Evolutionary conservation across 768 basidiomycete genomes (phyloP), one percentile per base, ranked within the genome.

Genomic region (Leccinum uliginosum): DNA sequence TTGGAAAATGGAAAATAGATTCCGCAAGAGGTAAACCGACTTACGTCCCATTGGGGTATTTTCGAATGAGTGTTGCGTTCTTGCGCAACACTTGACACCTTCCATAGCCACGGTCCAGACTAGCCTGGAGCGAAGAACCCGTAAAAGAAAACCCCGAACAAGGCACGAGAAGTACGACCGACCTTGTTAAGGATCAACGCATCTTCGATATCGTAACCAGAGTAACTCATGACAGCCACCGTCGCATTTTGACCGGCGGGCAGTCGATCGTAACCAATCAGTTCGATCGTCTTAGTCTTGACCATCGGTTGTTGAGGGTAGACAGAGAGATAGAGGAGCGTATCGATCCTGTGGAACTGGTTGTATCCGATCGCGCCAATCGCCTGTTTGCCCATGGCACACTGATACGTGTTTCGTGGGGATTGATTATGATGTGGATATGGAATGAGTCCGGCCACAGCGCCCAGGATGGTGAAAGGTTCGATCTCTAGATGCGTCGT

Each of bases 301-400:
- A 98, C 95, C 96, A 99, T 97, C 3, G 97, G 97, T 65, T 98
- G 93, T 68, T 99, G 97, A 23, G 97, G 97, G 65, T 99, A 99
- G 10, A 98, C 94, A 34, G 92, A 89, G 51, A 99, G 81, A 74
- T 99, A 99, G n/a, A 99, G 80, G 38, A 99, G 81, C 0, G 97
- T 99, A 71, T 99, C 97, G 69, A 99, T 98, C 46, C 97, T 84
- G 68, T 93, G 93, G 62, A 98, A 84, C 72, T 99, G 97, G 71
- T 98, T 99, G 74, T 95, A 97, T 0, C 87, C 96, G 59, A 99
- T 99, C 12, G 95, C 95, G 21, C 97, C 97, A 61, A 99, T 99
- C 2, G 97, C 96, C 78, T 99, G 97, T 77, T 99, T 99, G 54
- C 97, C 96, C 96, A 99, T 99, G 54, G 96, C 96, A 67, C 96